These are phyloP conservation scores for Coccinonectria pachysandricola DNA, from an alignment of 2,329 filamentous ascomycete species.

Conservation along the genomic window DNA sequence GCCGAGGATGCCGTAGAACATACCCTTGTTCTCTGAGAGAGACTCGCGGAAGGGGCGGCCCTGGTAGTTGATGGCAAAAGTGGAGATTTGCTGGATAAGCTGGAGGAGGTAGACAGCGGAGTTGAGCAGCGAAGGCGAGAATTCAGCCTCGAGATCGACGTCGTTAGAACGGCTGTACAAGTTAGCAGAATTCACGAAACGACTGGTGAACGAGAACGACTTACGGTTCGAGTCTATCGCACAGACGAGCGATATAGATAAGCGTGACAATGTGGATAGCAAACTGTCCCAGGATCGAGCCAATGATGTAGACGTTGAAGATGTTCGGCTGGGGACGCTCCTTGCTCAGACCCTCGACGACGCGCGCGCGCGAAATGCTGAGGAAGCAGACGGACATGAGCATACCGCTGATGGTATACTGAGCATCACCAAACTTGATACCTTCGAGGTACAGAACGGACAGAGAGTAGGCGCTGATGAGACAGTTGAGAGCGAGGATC, in stretches of 20 bases:
- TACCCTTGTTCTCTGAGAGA: slow-evolving; percentile 89
- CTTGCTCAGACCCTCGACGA: slow-evolving; percentile 90
- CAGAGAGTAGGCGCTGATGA: slow-evolving; percentile 95
- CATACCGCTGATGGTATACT: slow-evolving; percentile 98
- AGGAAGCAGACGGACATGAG: slow-evolving; percentile 99
- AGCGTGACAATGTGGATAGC: slow-evolving; percentile 89
- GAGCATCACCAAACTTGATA: slow-evolving; percentile 97
- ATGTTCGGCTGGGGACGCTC: slow-evolving; percentile 97
- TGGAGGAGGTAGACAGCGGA: slow-evolving; percentile 94
- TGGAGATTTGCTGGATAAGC: slow-evolving; percentile 97
- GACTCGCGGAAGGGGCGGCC: slow-evolving; percentile 94
- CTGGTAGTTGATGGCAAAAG: slow-evolving; percentile 99
- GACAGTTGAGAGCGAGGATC: slow-evolving; percentile 92
- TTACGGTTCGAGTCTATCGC: slow-evolving; percentile 77
- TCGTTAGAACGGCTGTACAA: slow-evolving; percentile 38
- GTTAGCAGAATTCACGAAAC: slow-evolving; percentile 15
- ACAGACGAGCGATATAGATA: slow-evolving; percentile 86
- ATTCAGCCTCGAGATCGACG: slow-evolving; percentile 90
- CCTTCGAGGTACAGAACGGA: slow-evolving; percentile 94
- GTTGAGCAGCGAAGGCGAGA: slow-evolving; percentile 87
- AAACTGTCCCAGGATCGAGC: slow-evolving; percentile 93
- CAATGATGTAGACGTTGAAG: slow-evolving; percentile 98
- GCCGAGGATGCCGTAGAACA: slow-evolving; percentile 93
- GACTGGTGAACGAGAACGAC: slow-evolving; percentile 24
- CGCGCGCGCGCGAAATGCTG: slow-evolving; percentile 93